Conservation (phyloP, 306 rosid genomes). For the cucumber (Cucumis sativus) region DNA sequence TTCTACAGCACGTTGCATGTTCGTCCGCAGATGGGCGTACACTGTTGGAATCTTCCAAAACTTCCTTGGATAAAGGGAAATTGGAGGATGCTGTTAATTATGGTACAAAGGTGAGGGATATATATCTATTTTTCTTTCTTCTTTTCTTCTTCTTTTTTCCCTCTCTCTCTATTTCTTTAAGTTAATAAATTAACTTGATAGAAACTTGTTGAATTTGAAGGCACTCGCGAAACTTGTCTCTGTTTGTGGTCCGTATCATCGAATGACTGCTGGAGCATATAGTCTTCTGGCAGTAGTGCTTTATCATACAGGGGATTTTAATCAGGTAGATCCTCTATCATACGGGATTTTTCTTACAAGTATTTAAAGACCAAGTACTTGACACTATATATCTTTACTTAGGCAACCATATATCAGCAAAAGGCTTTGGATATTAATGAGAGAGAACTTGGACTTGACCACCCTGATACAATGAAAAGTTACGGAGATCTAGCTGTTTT, state of each 20-base stretch:
- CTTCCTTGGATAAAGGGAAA: slow-evolving; percentile 94
- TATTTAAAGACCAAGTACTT: background rate
- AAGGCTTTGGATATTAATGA: slow-evolving; percentile 94
- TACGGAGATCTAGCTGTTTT: slow-evolving; percentile 98
- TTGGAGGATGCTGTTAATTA: slow-evolving; percentile 95
- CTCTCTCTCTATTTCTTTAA: background rate
- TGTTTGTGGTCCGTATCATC: slow-evolving; percentile 91
- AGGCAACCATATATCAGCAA: slow-evolving; percentile 98
- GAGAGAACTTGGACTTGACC: slow-evolving; percentile 98
- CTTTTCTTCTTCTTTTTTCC: no score
- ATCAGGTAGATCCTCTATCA: slow-evolving; percentile 38
- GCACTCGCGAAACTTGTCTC: slow-evolving; percentile 81
- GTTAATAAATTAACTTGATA: slow-evolving; percentile 7
- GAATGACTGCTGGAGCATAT: slow-evolving; percentile 99
- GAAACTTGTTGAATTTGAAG: slow-evolving; percentile 35
- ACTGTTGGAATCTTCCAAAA: slow-evolving; percentile 86
- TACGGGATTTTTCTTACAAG: background rate
- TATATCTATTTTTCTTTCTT: background rate
- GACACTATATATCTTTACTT: background rate
- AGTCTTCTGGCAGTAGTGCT: slow-evolving; percentile 95
- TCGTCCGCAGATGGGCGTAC: slow-evolving; percentile 99
- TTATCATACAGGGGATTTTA: slow-evolving; percentile 95
- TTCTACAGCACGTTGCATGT: slow-evolving; percentile 80
- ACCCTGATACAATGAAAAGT: slow-evolving; percentile 99
- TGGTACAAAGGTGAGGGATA: slow-evolving; percentile 71